These are phyloP conservation scores for Purpureocillium lavendulum DNA, from an alignment of 2,329 filamentous ascomycete genomes.

Conservation along the genomic window DNA sequence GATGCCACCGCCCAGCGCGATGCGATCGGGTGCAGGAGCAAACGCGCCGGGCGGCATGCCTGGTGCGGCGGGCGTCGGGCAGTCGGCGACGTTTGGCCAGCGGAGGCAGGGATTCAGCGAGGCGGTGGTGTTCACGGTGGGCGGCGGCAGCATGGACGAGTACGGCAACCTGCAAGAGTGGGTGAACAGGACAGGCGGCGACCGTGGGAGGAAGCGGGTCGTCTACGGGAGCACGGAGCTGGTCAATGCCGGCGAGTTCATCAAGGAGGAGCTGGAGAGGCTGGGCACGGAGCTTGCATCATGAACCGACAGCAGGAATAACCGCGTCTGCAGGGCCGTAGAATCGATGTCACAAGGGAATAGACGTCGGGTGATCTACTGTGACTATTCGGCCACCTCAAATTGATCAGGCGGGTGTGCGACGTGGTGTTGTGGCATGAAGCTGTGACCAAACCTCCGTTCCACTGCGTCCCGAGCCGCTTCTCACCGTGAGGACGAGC, in stretches of 20 bases:
- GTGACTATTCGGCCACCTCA: no score
- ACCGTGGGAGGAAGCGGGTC: constrained; percentile 65
- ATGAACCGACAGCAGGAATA: no score
- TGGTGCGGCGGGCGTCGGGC: constrained; percentile 48
- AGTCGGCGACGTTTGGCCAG: constrained; percentile 82
- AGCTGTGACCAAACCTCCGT: no score
- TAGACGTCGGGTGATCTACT: no score
- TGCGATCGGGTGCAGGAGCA: constrained; percentile 33
- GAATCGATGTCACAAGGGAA: no score
- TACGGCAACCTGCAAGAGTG: constrained; percentile 97
- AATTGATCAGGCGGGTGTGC: no score
- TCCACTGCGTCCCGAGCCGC: no score
- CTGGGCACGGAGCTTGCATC: constrained; percentile 48
- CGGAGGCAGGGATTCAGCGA: constrained; percentile 82
- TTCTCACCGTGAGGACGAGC: no score
- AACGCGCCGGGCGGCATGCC: constrained; percentile 40
- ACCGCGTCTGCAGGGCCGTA: no score
- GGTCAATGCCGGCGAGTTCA: constrained; percentile 60
- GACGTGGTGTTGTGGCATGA: no score
- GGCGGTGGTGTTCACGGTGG: constrained; percentile 88
- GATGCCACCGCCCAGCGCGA: constrained; percentile 69
- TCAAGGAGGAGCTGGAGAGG: constrained; percentile 53
- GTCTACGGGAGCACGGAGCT: constrained; percentile 92
- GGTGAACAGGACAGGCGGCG: constrained; percentile 68
- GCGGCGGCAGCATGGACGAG: constrained; percentile 97